Evolutionary conservation across 345 rosid species (phyloP).

Genomic region (Populus nigra): DNA sequence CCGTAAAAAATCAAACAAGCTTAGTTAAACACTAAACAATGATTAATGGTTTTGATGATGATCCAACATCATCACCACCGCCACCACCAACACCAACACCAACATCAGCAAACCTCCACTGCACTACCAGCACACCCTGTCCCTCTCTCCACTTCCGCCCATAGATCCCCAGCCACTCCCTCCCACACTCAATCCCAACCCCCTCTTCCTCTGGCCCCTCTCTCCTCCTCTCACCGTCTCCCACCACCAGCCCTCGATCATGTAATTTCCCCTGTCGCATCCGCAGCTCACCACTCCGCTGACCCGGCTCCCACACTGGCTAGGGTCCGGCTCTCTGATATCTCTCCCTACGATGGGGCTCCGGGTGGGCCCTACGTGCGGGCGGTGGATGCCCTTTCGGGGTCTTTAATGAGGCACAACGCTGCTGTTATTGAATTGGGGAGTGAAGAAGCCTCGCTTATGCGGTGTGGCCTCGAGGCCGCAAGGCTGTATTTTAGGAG

Average conservation of each 20-base stretch:
- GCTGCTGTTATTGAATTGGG: slow-evolving; percentile 85
- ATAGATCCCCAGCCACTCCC: slow-evolving; percentile 38
- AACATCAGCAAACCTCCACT: slow-evolving; percentile 33
- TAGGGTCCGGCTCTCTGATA: slow-evolving; percentile 70
- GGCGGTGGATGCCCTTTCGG: slow-evolving; percentile 84
- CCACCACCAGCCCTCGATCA: slow-evolving; percentile 21
- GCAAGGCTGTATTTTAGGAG: slow-evolving; percentile 71
- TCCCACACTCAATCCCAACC: slow-evolving; percentile 17
- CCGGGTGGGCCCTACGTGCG: slow-evolving; percentile 52
- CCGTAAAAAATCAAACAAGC: neutral
- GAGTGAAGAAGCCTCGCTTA: slow-evolving; percentile 59
- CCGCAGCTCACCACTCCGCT: slow-evolving; percentile 35
- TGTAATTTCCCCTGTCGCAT: slow-evolving; percentile 39
- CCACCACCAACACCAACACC: neutral
- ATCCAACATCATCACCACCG: slow-evolving; percentile 33
- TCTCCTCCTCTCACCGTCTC: slow-evolving; percentile 19
- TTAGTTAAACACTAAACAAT: slow-evolving; percentile 23
- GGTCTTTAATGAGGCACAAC: slow-evolving; percentile 74
- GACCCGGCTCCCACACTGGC: slow-evolving; percentile 43
- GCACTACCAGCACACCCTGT: slow-evolving; percentile 29
- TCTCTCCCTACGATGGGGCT: slow-evolving; percentile 74
- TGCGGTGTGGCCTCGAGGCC: slow-evolving; percentile 84
- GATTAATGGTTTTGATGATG: slow-evolving; percentile 47
- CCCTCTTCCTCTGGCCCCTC: slow-evolving; percentile 23
- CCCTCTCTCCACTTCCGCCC: slow-evolving; percentile 18